Base-by-base conservation (phyloP, 805 yeast species). In the Wickerhamomyces mucosus region DNA sequence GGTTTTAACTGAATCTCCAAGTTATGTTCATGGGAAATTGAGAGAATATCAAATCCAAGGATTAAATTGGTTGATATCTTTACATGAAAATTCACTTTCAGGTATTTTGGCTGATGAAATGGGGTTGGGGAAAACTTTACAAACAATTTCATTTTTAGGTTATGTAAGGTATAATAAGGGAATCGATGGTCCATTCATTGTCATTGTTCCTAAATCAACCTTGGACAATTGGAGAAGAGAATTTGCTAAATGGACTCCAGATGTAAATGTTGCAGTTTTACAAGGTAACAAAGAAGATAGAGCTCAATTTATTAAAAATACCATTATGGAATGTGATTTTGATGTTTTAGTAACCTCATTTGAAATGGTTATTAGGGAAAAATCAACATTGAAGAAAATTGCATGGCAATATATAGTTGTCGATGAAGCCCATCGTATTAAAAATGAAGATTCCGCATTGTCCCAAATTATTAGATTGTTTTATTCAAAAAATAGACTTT, bases 81-180 rank as follows among this genome's bases (percentile, higher is more conserved):
- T 89, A 21, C 83, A 86, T 53, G 95, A 88, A 43, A 85, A 89
- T 55, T 72, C 80, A 45, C 67, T 89, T 27, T 80, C 94, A 8
- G 98, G 98, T 15, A 92, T 89, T 28, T 61, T 89, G 30, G 98
- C 98, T 10, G 98, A 89, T 58, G 98, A 89, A 55, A 89, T 92
- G 98, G 98, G 98, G 3, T 66, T 89, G 25, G 98, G 98, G 35
- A 89, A 89, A 56, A 89, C 98, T 5, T 62, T 92, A 35, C 98
- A 89, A 58, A 89, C 97, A 0, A 85, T 89, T 28, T 74, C 97
- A 2, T 92, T 89, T 46, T 59, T 89, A 29, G 97, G 96, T 0
- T 85, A 82, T 52, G 58, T 92, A 38, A 70, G 96, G 41, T 85
- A 84, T 50, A 63, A 77, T 33, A 76, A 76, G 45, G 70, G 75